Conservation (phyloP, 2,329 filamentous ascomycete species). For the Pseudodiploospora longispora region DNA sequence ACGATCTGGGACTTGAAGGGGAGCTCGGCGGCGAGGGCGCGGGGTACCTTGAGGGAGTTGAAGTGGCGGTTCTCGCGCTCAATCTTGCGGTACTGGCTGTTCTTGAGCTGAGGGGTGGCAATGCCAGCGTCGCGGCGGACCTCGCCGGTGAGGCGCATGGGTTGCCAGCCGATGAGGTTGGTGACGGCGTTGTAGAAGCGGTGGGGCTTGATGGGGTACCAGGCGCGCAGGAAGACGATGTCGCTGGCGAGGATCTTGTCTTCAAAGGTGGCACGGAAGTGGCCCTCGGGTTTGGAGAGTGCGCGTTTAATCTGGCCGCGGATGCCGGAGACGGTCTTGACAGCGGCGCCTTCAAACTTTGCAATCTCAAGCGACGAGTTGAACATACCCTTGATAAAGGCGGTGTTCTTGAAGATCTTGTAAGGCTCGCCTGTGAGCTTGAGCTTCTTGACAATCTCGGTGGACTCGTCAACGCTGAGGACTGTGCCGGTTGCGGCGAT, state of each 20-base stretch:
- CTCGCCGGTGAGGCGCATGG: slow-evolving; percentile 90
- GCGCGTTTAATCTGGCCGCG: slow-evolving; percentile 96
- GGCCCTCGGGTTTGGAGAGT: slow-evolving; percentile 84
- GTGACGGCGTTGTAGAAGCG: slow-evolving; percentile 96
- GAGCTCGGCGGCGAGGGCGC: slow-evolving; percentile 70
- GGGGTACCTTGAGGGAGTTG: slow-evolving; percentile 70
- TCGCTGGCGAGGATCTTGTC: slow-evolving; percentile 97
- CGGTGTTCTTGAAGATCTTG: slow-evolving; percentile 99
- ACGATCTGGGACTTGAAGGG: slow-evolving; percentile 91
- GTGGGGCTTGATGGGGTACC: slow-evolving; percentile 93
- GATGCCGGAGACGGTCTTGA: slow-evolving; percentile 93
- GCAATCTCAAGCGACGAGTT: slow-evolving; percentile 85
- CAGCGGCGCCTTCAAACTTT: slow-evolving; percentile 93
- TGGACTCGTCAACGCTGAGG: slow-evolving; percentile 86
- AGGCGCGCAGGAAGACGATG: slow-evolving; percentile 90
- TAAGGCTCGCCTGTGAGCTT: slow-evolving; percentile 90
- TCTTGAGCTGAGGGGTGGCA: slow-evolving; percentile 69
- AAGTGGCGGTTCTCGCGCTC: slow-evolving; percentile 65
- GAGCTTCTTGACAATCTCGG: slow-evolving; percentile 98
- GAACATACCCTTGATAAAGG: slow-evolving; percentile 99
- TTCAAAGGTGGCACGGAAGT: slow-evolving; percentile 95
- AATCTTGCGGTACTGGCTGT: slow-evolving; percentile 72
- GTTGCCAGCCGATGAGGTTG: slow-evolving; percentile 85
- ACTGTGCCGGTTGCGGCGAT: slow-evolving; percentile 93
- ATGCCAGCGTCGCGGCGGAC: slow-evolving; percentile 72